Percentiles rank a stretch among this genome's conserved stretches.
Evolutionary conservation across 1,284 basidiomycete genomes (phyloP).

Genomic region (Trichosporon faecale): DNA sequence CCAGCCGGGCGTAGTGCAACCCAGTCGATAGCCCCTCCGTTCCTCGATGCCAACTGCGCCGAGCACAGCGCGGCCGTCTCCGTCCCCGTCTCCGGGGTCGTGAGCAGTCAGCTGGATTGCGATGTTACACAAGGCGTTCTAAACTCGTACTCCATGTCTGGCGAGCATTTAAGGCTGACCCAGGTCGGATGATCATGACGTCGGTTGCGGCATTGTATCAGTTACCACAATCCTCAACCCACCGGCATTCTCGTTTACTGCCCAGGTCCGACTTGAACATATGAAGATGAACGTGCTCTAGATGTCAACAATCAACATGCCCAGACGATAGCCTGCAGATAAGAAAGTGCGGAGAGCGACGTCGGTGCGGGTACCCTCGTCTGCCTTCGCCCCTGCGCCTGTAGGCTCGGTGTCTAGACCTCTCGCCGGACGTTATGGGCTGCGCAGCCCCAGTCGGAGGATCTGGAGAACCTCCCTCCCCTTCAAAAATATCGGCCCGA

Average conservation of each 20-base stretch:
- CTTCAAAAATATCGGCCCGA: neutral
- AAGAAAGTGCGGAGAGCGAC: neutral
- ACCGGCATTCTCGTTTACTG: neutral
- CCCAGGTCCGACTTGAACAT: neutral
- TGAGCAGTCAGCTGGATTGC: neutral
- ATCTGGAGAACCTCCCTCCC: neutral
- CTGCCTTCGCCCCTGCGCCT: neutral
- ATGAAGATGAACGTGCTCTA: neutral
- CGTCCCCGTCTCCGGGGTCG: neutral
- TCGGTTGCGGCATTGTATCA: neutral
- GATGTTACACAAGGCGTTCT: neutral
- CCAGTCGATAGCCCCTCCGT: neutral
- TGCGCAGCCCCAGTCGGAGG: neutral
- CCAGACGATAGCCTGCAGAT: conserved; percentile 1
- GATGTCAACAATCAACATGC: neutral
- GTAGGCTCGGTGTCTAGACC: neutral
- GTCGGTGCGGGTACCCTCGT: neutral
- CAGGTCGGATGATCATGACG: neutral
- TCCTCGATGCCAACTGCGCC: neutral
- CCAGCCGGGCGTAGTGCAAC: neutral
- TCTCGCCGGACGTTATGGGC: neutral
- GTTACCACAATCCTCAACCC: neutral
- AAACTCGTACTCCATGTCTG: neutral
- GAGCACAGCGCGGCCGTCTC: neutral
- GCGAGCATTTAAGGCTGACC: neutral